Conservation (phyloP, 441 rosid species). For the Corymbia calophylla region DNA sequence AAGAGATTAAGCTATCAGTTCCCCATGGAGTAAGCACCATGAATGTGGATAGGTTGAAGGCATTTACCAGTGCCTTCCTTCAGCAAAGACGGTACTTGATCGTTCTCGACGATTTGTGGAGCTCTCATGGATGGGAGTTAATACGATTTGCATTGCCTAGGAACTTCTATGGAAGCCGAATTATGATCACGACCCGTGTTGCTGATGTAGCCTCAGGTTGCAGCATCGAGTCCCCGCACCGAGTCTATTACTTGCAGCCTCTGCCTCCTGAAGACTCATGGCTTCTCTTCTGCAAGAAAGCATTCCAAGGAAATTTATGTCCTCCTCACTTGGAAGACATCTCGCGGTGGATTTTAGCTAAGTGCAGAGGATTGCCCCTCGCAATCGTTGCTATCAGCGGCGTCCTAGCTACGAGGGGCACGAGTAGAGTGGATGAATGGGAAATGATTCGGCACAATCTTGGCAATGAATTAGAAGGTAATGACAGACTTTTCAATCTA, state of each 20-base stretch:
- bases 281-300: neutral
- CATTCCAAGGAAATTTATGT: neutral
- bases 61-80: neutral
- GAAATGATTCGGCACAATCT: neutral
- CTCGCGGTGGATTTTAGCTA: neutral
- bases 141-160: neutral
- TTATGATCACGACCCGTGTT: neutral
- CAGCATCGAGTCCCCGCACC: neutral
- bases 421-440: neutral
- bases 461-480: neutral
- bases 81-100: neutral
- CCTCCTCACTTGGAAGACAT: neutral
- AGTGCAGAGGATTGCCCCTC: neutral
- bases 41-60: neutral
- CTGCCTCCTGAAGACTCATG: neutral
- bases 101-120: neutral
- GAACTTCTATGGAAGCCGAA: neutral
- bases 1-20: neutral
- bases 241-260: neutral
- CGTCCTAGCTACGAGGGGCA: neutral
- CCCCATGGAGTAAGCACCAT: neutral
- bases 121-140: neutral
- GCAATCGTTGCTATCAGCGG: neutral
- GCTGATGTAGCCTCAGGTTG: neutral
- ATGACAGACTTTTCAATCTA: neutral